Evolutionary conservation across 768 basidiomycete species (phyloP), one percentile per base, ranked within the genome.

Genomic region (Gelatoporia subvermispora): DNA sequence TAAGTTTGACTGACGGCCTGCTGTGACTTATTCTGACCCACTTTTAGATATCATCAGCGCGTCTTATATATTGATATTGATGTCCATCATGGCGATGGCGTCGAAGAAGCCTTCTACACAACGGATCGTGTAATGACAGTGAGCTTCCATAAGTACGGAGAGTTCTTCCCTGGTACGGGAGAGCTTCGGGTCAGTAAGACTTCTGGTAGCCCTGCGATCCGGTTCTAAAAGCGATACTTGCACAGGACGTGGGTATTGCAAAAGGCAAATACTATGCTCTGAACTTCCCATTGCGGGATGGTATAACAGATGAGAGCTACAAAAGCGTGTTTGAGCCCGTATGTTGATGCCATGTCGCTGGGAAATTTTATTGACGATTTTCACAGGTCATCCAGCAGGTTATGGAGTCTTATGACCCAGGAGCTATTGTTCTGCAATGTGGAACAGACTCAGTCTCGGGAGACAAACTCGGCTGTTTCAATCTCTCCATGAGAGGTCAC

Each of bases 81-180:
- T 63, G 91, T 96, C 1, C 96, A 99, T 64, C 96, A 99, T 53
- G 96, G 96, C 15, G 96, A 99, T 66, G 96, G 96, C 37, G 96
- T 99, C 20, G 96, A 99, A 64, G 96, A 99, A 68, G 96, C 96
- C 0, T 99, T 99, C 66, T 99, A 98, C 67, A 94, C 93, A 3
- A 98, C 96, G 18, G 95, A 99, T 64, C 79, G 96, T 38, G 96
- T 99, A 48, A 98, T 98, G 96, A 98, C 95, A 0, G 85, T 85
- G 61, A 93, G 90, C 58, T 96, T 98, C 69, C 96, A 99, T 65
- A 97, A 98, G 67, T 99, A 97, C 55, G 96, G 96, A 28, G 96
- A 99, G 67, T 99, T 88, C 68, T 99, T 99, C 68, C 96, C 96
- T 22, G 96, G 96, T 36, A 99, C 96, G 5, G 96, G 96, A n/a